A percentile compares a stretch with the other conserved stretches of the same genome.
These are phyloP conservation scores for Leccinum subspadiceum DNA, from an alignment of 1,284 basidiomycete genomes.

Conservation along the genomic window DNA sequence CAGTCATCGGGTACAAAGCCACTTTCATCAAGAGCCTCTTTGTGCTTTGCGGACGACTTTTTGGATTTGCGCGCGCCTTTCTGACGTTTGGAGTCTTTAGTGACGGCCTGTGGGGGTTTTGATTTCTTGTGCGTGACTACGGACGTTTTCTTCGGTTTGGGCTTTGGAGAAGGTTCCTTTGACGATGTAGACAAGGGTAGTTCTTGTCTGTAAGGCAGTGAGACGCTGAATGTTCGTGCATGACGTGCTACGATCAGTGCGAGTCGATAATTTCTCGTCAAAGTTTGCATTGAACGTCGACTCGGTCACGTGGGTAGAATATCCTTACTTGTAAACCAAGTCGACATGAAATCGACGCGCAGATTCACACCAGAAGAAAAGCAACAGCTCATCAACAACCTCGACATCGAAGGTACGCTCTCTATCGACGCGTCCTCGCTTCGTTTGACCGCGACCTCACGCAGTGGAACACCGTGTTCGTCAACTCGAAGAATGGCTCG, in stretches of 20 bases:
- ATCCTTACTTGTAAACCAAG: background rate
- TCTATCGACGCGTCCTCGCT: background rate
- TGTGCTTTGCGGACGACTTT: background rate
- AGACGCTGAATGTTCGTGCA: slow-evolving; percentile 9
- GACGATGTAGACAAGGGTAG: no score
- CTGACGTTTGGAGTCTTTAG: background rate
- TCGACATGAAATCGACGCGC: slow-evolving; percentile 25
- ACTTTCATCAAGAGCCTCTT: background rate
- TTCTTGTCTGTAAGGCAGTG: background rate
- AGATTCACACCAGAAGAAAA: slow-evolving; percentile 63
- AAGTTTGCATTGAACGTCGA: slow-evolving; percentile 8
- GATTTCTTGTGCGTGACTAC: slow-evolving; percentile 2
- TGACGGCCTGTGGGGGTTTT: slow-evolving; percentile 3
- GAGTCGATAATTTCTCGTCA: slow-evolving; percentile 8
- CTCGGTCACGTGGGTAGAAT: slow-evolving; percentile 14
- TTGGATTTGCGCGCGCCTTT: slow-evolving; percentile 13
- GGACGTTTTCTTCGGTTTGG: slow-evolving; percentile 4
- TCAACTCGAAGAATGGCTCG: slow-evolving; percentile 70
- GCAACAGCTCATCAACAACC: slow-evolving; percentile 66
- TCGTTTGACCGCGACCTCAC: slow-evolving; percentile 2
- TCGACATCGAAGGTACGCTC: slow-evolving; percentile 71
- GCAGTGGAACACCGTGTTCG: slow-evolving; percentile 67
- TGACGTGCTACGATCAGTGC: slow-evolving; percentile 12
- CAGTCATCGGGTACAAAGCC: slow-evolving; percentile 18
- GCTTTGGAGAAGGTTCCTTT: background rate